These are phyloP conservation scores for Suillus decipiens DNA, from an alignment of 768 basidiomycete genomes.

Conservation along the genomic window DNA sequence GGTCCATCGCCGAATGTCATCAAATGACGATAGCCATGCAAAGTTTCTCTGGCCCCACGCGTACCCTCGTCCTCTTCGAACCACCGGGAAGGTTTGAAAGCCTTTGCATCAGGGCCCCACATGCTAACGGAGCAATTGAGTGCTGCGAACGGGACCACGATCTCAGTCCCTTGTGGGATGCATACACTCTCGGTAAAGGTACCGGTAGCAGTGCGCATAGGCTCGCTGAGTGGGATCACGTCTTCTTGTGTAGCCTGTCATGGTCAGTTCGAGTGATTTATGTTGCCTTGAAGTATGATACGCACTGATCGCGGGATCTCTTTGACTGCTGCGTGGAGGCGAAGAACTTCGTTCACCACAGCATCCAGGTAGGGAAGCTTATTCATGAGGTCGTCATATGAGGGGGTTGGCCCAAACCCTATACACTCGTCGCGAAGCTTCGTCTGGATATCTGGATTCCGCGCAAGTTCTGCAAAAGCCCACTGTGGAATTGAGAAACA, in stretches of 20 bases:
- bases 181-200: constrained; percentile 30
- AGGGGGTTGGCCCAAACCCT: constrained; percentile 31
- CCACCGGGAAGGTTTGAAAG: constrained; percentile 48
- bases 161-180: constrained; percentile 40
- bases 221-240: constrained; percentile 37
- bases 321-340: constrained; percentile 37
- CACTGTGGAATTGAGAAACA: constrained; percentile 27
- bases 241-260: constrained; percentile 40
- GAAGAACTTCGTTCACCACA: constrained; percentile 39
- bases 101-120: constrained; percentile 48
- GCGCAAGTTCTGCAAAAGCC: constrained; percentile 33
- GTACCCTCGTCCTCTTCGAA: constrained; percentile 30
- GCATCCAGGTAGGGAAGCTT: constrained; percentile 44
- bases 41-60: constrained; percentile 22
- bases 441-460: constrained; percentile 26
- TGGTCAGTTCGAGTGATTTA: neutral
- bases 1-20: constrained; percentile 49
- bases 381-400: constrained; percentile 40
- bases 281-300: neutral
- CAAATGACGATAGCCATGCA: constrained; percentile 41
- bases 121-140: constrained; percentile 42
- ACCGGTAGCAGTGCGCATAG: constrained; percentile 31
- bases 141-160: constrained; percentile 39
- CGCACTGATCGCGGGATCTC: constrained; percentile 36
- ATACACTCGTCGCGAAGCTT: constrained; percentile 31